phyloP scores from a whole-genome alignment of 208 protist genomes.

The Kentomonas sorsogonicus region DNA sequence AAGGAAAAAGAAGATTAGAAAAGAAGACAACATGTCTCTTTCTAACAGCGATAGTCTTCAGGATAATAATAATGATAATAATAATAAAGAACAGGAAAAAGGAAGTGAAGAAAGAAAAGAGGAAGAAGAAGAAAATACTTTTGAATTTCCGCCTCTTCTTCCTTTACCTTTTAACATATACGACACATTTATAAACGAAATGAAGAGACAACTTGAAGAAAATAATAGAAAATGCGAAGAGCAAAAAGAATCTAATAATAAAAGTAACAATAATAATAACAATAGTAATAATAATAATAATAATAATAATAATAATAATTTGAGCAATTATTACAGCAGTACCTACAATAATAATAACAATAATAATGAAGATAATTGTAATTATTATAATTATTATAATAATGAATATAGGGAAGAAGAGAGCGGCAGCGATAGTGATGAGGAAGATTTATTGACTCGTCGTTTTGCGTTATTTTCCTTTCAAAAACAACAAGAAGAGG shows the following conservation, averaged over 20 bases:
- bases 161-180: no score
- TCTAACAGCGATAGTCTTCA: neutral
- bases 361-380: conserved; percentile 6
- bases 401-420: neutral
- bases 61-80: neutral
- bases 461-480: no score
- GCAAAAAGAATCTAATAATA: neutral
- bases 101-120: no score
- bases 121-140: no score
- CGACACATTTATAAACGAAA: no score
- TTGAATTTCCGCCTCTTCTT: no score
- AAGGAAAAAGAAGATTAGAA: conserved; percentile 2
- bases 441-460: no score
- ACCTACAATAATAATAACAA: conserved; percentile 7
- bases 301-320: no score
- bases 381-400: neutral
- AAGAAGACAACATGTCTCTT: neutral
- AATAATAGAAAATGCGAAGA: neutral
- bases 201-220: no score
- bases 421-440: no score
- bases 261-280: neutral
- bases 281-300: conserved; percentile 3
- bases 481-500: no score
- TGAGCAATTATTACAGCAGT: neutral
- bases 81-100: no score